Evolutionary conservation across 768 basidiomycete genomes (phyloP).

Genomic region (Naganishia friedmannii): DNA sequence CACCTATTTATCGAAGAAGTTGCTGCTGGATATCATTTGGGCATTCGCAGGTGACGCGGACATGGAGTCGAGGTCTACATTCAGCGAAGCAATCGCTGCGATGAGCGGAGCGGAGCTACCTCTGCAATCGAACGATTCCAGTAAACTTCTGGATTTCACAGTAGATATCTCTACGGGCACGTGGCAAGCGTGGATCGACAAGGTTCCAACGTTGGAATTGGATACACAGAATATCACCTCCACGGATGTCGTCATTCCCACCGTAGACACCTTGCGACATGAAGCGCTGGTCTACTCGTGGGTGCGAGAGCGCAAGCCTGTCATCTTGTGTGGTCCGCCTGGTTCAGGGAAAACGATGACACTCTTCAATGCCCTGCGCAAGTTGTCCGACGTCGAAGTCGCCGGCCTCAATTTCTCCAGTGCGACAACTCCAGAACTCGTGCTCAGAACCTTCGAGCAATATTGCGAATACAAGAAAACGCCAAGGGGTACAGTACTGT

Average conservation of each 20-base stretch:
- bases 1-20: slow-evolving; percentile 82
- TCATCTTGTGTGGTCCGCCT: slow-evolving; percentile 98
- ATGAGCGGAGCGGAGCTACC: slow-evolving; percentile 90
- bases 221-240: slow-evolving; percentile 95
- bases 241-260: slow-evolving; percentile 94
- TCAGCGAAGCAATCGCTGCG: slow-evolving; percentile 80
- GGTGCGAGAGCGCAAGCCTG: slow-evolving; percentile 96
- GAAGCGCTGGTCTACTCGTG: slow-evolving; percentile 98
- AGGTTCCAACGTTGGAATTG: slow-evolving; percentile 92
- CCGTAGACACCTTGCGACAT: slow-evolving; percentile 96
- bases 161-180: slow-evolving; percentile 80
- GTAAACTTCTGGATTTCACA: slow-evolving; percentile 79
- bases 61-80: slow-evolving; percentile 76
- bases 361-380: slow-evolving; percentile 91
- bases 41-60: slow-evolving; percentile 97
- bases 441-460: slow-evolving; percentile 98
- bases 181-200: slow-evolving; percentile 87
- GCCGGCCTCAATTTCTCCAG: slow-evolving; percentile 99
- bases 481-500: slow-evolving; percentile 92
- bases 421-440: slow-evolving; percentile 94
- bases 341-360: slow-evolving; percentile 99
- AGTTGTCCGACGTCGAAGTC: slow-evolving; percentile 97
- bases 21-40: slow-evolving; percentile 92
- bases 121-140: slow-evolving; percentile 63
- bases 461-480: slow-evolving; percentile 99